Evolutionary conservation across 139 green algal species (phyloP).

Genomic region (Raphidocelis subcapitata): DNA sequence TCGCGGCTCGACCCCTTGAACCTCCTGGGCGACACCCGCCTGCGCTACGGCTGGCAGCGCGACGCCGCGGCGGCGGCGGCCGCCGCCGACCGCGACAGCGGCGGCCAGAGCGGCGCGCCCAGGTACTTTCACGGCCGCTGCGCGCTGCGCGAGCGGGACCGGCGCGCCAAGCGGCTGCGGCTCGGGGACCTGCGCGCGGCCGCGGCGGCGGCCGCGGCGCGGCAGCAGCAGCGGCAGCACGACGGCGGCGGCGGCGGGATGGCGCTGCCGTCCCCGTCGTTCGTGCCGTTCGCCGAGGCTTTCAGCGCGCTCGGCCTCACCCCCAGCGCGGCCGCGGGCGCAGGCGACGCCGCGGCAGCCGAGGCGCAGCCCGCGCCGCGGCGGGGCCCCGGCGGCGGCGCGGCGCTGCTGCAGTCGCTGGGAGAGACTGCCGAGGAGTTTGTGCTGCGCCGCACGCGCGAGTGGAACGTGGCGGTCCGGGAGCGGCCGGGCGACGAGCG

Average conservation of each 20-base stretch:
- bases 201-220: no score
- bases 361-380: no score
- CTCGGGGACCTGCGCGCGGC: slow-evolving; percentile 11
- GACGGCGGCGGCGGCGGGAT: no score
- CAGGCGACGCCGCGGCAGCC: no score
- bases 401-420: no score
- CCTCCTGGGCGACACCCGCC: slow-evolving; percentile 25
- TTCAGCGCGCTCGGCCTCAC: no score
- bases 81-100: not conserved
- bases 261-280: no score
- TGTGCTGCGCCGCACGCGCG: slow-evolving; percentile 55
- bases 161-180: slow-evolving; percentile 18
- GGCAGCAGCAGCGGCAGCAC: no score
- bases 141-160: slow-evolving; percentile 35
- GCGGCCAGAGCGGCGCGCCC: not conserved
- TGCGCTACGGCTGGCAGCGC: not conserved
- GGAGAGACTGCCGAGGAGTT: slow-evolving; percentile 47
- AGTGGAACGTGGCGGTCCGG: slow-evolving; percentile 72
- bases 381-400: no score
- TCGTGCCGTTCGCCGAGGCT: no score
- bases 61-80: not conserved
- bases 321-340: no score
- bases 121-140: slow-evolving; percentile 44
- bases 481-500: slow-evolving; percentile 55
- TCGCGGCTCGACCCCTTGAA: slow-evolving; percentile 44